A percentile compares a stretch with the other conserved stretches of the same genome.
These are phyloP conservation scores for Zygotorulaspora chibaensis DNA, from an alignment of 805 yeast species.

Conservation along the genomic window DNA sequence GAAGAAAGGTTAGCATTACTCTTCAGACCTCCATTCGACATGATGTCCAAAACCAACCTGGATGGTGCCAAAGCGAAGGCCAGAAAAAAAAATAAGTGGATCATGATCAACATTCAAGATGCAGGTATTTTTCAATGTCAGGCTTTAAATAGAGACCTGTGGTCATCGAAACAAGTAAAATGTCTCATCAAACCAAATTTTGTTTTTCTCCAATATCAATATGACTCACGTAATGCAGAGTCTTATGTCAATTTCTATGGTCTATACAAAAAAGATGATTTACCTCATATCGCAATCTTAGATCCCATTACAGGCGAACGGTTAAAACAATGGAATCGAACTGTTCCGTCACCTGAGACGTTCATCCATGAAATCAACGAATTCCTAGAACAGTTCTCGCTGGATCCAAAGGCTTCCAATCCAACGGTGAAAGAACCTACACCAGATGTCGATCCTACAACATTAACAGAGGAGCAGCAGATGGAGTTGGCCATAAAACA, in stretches of 20 bases:
- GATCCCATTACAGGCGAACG: conserved; percentile 97
- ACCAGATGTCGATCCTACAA: conserved; percentile 53
- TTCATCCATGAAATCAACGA: conserved; percentile 68
- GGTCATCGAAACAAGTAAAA: conserved; percentile 71
- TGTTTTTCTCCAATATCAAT: conserved; percentile 79
- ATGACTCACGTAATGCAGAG: conserved; percentile 70
- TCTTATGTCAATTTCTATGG: conserved; percentile 71
- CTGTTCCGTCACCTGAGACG: conserved; percentile 51
- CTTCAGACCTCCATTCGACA: conserved; percentile 91
- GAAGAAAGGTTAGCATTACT: conserved; percentile 66
- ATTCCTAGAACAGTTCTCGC: conserved; percentile 61
- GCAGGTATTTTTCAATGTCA: conserved; percentile 82
- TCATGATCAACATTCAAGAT: conserved; percentile 85
- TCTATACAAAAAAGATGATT: conserved; percentile 43
- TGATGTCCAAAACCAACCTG: conserved; percentile 64
- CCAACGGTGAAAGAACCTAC: conserved; percentile 62
- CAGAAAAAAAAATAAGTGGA: conserved; percentile 62
- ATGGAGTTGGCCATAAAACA: conserved; percentile 68
- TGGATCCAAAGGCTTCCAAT: conserved; percentile 58
- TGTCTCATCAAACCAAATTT: conserved; percentile 62
- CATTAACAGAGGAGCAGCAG: conserved; percentile 79
- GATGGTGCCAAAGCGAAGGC: conserved; percentile 72
- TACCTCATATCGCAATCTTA: conserved; percentile 85
- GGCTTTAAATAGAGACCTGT: conserved; percentile 84
- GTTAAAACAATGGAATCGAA: conserved; percentile 66